Evolutionary conservation across 169 alveolate species (phyloP).

Genomic region (Amoebophrya sp.): DNA sequence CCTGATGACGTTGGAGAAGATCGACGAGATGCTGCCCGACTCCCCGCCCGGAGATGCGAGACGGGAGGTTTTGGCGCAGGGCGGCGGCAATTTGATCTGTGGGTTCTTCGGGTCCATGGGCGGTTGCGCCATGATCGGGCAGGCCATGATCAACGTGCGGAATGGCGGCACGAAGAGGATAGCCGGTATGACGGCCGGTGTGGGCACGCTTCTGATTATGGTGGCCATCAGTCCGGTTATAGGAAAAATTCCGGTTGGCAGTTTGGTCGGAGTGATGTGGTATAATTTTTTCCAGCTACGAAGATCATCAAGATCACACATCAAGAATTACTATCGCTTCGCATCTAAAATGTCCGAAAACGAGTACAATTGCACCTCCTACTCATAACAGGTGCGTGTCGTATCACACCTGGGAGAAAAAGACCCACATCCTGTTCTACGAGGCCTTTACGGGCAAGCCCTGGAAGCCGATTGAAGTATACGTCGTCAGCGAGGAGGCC

Average conservation of each 20-base stretch:
- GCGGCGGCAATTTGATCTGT: not conserved
- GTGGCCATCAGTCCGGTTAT: conserved; percentile 16
- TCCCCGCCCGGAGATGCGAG: not conserved
- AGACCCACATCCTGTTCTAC: not conserved
- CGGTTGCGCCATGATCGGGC: conserved; percentile 39
- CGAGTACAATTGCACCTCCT: not conserved
- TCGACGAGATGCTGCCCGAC: conserved; percentile 30
- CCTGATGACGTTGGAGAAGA: conserved; percentile 29
- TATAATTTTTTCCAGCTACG: too few relatives aligned
- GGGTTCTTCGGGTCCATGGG: conserved; percentile 34
- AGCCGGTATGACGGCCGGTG: conserved; percentile 18
- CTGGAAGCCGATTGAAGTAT: not conserved
- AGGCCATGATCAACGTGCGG: conserved; percentile 30
- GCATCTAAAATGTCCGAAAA: too few relatives aligned
- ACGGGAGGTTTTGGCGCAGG: conserved; percentile 32
- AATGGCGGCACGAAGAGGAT: conserved; percentile 17
- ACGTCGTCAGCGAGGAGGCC: not conserved
- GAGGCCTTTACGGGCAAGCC: conserved; percentile 34
- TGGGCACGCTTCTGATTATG: conserved; percentile 23
- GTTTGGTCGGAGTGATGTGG: conserved; percentile 36
- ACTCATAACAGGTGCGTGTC: conserved; percentile 9
- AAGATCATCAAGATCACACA: too few relatives aligned
- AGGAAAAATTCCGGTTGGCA: conserved; percentile 12
- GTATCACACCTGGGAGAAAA: conserved; percentile 32
- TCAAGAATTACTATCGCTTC: too few relatives aligned